Base-by-base conservation (phyloP, 129 eudicot genomes). In the Helianthus annuus region DNA sequence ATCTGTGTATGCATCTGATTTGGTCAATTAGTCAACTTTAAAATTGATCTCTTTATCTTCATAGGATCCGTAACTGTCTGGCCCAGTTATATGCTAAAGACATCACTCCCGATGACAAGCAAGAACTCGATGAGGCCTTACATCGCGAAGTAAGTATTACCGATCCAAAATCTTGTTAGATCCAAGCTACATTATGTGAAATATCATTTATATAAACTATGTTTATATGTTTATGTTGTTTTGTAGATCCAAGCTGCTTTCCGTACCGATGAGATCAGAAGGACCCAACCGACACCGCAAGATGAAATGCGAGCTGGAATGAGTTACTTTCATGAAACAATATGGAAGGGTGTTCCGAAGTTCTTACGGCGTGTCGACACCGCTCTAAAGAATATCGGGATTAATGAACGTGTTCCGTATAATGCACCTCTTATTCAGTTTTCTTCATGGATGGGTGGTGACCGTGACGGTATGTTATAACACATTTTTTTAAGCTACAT, bases 371-470 rank as follows among this genome's bases (percentile, higher is more conserved):
- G 99, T 72, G 94, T 94, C 70, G 99, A 94, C 65, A 94, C 99
- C 16, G 99, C 99, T 80, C 84, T 94, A 51, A 94, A 90, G 84
- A 94, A 94, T 79, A 84, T 94, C 3, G 99, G 99, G 69, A 94
- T 94, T 45, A 84, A 90, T 76, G 99, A 94, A 58, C 96, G 99
- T 1, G 90, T 94, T 79, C 99, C 99, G 4, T 94, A 94, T 75
- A 94, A 88, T 86, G 97, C 99, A 57, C 99, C 99, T 69, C 96
- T 94, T 45, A 94, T 94, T 76, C 99, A 94, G 48, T 94, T 94
- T 59, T 94, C 99, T 36, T 94, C 99, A 15, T 94, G 99, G 99
- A 94, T 94, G 99, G 99, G 99, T 49, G 99, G 99, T 73, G 99
- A 94, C 61, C 97, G 99, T 74, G 99, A 94, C 74, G 99, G 99